Base-by-base conservation (phyloP, 1,284 basidiomycete species). In the Microstroma glucosiphilum region DNA sequence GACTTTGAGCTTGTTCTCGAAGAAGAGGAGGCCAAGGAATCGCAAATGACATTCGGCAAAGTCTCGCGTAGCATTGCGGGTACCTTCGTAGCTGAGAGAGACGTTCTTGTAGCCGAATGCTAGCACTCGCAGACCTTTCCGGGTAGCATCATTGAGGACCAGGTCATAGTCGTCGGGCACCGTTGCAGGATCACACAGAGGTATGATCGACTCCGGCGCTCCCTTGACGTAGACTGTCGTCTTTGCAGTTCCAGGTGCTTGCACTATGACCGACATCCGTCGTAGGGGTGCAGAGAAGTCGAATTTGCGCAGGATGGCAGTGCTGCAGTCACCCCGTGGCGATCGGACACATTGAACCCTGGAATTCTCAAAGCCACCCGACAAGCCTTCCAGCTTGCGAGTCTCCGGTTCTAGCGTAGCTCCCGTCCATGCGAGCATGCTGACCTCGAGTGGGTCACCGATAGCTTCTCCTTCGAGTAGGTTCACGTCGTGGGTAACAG, bases 391-490 rank as follows among this genome's bases (percentile, higher is more conserved):
- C 56, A 63, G 66, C 63, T 11, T 57, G 53, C 21, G 55, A 21
- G 46, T 15, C 21, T 25, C 54, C 3, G 30, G 17, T 1, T 41
- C 66, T 66, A 19, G 66, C 64, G 40, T 69, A 58, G 30, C 69
- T 43, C 58, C 25, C 0, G 68, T 65, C 64, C 62, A 70, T 13
- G 59, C 60, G 21, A 70, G 58, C 69, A 70, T 70, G 57, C 63
- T 64, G 58, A 65, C 64, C 57, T 70, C 69, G 30, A 70, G 56
- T 13, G 69, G 69, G 13, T 70, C 69, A 0, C 69, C 69, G 19
- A 70, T 61, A 8, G 62, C 48, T 46, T 64, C 55, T 0, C 68
- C 69, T 13, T 68, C 62, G 6, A 70, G 23, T 21, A 68, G 15
- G 25, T 65, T 70, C 8, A 70, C 55, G 48, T 67, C 68, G 51